phyloP scores from a whole-genome alignment of 2,329 filamentous ascomycete genomes.

The Fusarium anguioides region DNA sequence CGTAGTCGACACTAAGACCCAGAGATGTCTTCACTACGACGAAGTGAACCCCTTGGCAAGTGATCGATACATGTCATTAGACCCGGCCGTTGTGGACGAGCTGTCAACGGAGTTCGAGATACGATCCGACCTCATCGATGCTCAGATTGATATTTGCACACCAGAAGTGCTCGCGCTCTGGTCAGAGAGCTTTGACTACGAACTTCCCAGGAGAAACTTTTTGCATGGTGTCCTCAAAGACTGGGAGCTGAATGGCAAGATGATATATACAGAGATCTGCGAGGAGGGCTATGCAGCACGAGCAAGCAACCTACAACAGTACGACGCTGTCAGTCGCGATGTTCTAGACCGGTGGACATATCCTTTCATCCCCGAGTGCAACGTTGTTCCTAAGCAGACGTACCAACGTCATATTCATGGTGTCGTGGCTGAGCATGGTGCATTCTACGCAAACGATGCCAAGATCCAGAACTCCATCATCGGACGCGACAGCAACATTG shows the following conservation, averaged over 20 bases:
- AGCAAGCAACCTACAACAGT: slow-evolving; percentile 86
- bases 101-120: slow-evolving; percentile 80
- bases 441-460: slow-evolving; percentile 78
- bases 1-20: slow-evolving; percentile 81
- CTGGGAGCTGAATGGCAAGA: slow-evolving; percentile 95
- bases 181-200: slow-evolving; percentile 98
- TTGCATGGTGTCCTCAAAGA: slow-evolving; percentile 94
- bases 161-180: slow-evolving; percentile 94
- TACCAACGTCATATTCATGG: slow-evolving; percentile 77
- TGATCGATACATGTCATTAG: slow-evolving; percentile 75
- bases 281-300: slow-evolving; percentile 86
- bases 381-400: slow-evolving; percentile 80
- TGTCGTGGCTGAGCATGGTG: slow-evolving; percentile 82
- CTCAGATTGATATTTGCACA: slow-evolving; percentile 96
- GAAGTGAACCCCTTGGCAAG: slow-evolving; percentile 79
- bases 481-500: slow-evolving; percentile 80
- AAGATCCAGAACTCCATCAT: slow-evolving; percentile 78
- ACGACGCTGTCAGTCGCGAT: slow-evolving; percentile 88
- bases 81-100: slow-evolving; percentile 80
- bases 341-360: slow-evolving; percentile 89
- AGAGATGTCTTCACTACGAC: slow-evolving; percentile 92
- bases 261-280: slow-evolving; percentile 91
- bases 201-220: slow-evolving; percentile 87
- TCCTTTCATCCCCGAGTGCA: slow-evolving; percentile 89
- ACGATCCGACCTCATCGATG: slow-evolving; percentile 89